Conservation (phyloP, 208 protist species). For the Lotmaria passim region DNA sequence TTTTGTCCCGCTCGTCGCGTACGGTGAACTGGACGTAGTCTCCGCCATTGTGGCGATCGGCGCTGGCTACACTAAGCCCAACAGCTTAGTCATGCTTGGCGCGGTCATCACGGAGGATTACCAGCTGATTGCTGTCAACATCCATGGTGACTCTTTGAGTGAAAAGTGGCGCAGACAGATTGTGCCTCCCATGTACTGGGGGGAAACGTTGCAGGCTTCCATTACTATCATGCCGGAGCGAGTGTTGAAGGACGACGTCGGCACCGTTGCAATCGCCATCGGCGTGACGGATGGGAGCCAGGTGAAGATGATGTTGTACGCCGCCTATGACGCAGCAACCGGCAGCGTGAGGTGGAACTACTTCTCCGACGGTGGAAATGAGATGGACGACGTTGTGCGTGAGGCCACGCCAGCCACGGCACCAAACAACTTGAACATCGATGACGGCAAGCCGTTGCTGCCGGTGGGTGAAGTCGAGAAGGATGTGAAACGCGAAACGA, state of each 20-base stretch:
- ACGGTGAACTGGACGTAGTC: slow-evolving; percentile 31
- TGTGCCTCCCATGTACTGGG: slow-evolving; percentile 26
- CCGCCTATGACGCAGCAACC: slow-evolving; percentile 70
- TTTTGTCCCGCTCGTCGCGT: slow-evolving; percentile 46
- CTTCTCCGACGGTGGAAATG: slow-evolving; percentile 71
- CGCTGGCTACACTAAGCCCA: slow-evolving; percentile 45
- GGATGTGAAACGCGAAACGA: neutral
- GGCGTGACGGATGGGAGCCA: slow-evolving; percentile 31
- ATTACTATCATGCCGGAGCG: slow-evolving; percentile 82
- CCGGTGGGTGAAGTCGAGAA: slow-evolving; percentile 9
- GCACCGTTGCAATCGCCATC: slow-evolving; percentile 70
- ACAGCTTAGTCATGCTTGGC: slow-evolving; percentile 42
- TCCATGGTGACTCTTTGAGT: slow-evolving; percentile 18
- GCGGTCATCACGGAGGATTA: slow-evolving; percentile 73
- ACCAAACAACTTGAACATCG: slow-evolving; percentile 1
- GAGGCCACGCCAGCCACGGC: slow-evolving; percentile 31
- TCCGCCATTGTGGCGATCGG: slow-evolving; percentile 63
- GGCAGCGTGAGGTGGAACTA: slow-evolving; percentile 79
- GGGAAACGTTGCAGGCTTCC: slow-evolving; percentile 48
- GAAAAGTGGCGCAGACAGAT: slow-evolving; percentile 54
- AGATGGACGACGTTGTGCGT: slow-evolving; percentile 65
- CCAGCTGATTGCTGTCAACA: slow-evolving; percentile 25
- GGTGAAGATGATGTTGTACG: slow-evolving; percentile 61
- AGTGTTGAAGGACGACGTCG: slow-evolving; percentile 72
- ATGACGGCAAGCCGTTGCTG: slow-evolving; percentile 8